These are phyloP conservation scores for Candida maesae DNA, from an alignment of 805 yeast species.

Conservation along the genomic window DNA sequence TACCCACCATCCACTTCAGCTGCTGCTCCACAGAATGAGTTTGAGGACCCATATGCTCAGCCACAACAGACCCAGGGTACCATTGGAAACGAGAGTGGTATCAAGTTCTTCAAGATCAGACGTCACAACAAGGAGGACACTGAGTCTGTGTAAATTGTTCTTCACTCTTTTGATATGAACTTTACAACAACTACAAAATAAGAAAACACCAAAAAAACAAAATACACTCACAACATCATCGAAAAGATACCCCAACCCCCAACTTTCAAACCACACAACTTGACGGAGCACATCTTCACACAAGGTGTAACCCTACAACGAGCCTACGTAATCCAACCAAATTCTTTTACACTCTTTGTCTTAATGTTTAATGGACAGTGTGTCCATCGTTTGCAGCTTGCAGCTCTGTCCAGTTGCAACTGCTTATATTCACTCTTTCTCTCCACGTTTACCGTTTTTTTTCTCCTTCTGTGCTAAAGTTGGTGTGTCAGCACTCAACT, in stretches of 20 bases:
- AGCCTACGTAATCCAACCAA: too few relatives aligned
- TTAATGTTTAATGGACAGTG: neutral
- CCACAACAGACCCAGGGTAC: conserved; percentile 24
- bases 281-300: too few relatives aligned
- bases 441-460: neutral
- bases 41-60: conserved; percentile 26
- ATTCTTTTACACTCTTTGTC: neutral
- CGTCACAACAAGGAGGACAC: conserved; percentile 43
- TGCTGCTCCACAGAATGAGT: conserved; percentile 19
- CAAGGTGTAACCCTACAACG: too few relatives aligned
- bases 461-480: neutral
- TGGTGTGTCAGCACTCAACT: too few relatives aligned
- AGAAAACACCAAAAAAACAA: neutral
- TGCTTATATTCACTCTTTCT: neutral
- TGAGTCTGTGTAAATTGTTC: conserved; percentile 31
- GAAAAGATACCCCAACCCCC: too few relatives aligned
- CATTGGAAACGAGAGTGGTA: conserved; percentile 48
- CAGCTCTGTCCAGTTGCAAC: too few relatives aligned
- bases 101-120: conserved; percentile 74
- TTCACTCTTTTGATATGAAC: neutral
- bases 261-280: too few relatives aligned
- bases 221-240: neutral
- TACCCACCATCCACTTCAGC: conserved; percentile 13
- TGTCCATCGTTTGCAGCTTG: too few relatives aligned
- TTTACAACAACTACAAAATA: neutral